phyloP scores from a whole-genome alignment of 129 eudicot genomes.

The Daucus carota region DH1_v3.0 NC_030385.2:6752001-6752500 shows the following conservation, averaged over 20 bases:
- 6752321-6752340: background rate
- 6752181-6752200: background rate
- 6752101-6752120: background rate
- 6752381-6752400: background rate
- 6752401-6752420: background rate
- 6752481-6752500: background rate
- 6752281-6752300: slow-evolving; percentile 1
- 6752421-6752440: background rate
- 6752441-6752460: background rate
- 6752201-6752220: background rate
- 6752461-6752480: background rate
- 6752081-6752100: background rate
- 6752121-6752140: background rate
- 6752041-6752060: background rate
- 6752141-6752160: background rate
- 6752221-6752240: background rate
- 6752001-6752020: background rate
- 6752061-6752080: background rate
- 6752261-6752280: background rate
- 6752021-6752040: background rate
- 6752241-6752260: background rate
- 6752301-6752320: background rate
- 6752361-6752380: background rate
- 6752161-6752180: background rate
- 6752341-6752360: background rate